Evolutionary conservation across 2,329 filamentous ascomycete genomes (phyloP).

Genomic region (Ampelomyces quisqualis): DNA sequence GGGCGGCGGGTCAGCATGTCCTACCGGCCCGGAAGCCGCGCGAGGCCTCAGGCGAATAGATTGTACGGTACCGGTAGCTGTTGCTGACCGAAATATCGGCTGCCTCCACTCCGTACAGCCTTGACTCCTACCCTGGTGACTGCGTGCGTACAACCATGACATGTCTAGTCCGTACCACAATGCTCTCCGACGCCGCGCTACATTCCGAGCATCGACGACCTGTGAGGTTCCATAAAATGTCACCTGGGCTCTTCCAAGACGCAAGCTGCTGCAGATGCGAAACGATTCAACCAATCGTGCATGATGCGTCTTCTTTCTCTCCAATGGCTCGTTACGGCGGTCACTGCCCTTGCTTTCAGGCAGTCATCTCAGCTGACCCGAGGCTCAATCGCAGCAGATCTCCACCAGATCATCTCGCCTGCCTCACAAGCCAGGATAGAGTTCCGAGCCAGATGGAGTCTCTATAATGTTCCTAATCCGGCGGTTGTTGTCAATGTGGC

Average conservation of each 20-base stretch:
- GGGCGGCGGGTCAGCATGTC: no score
- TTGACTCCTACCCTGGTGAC: no score
- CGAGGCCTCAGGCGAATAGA: no score
- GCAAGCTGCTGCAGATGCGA: conserved; percentile 5
- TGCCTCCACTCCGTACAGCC: no score
- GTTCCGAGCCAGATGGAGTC: conserved; percentile 25
- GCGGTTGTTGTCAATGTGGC: conserved; percentile 23
- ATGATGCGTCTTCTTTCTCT: conserved; percentile 17
- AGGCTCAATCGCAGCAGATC: conserved; percentile 12
- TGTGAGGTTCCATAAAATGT: conserved; percentile 6
- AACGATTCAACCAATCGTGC: conserved; percentile 2
- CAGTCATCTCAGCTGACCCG: conserved; percentile 3
- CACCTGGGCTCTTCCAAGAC: conserved; percentile 4
- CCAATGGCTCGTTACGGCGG: conserved; percentile 10
- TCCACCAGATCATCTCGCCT: conserved; percentile 14
- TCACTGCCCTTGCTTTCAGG: conserved; percentile 14
- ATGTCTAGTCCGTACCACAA: no score
- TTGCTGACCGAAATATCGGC: no score
- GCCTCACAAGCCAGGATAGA: conserved; percentile 17
- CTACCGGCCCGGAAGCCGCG: no score
- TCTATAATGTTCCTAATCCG: conserved; percentile 19
- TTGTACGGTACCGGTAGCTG: no score
- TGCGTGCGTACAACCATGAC: no score
- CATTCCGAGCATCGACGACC: no score
- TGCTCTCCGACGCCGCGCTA: no score